Evolutionary conservation across 768 basidiomycete genomes (phyloP), one percentile per base, ranked within the genome.

Genomic region (Amanita subjunquillea): DNA sequence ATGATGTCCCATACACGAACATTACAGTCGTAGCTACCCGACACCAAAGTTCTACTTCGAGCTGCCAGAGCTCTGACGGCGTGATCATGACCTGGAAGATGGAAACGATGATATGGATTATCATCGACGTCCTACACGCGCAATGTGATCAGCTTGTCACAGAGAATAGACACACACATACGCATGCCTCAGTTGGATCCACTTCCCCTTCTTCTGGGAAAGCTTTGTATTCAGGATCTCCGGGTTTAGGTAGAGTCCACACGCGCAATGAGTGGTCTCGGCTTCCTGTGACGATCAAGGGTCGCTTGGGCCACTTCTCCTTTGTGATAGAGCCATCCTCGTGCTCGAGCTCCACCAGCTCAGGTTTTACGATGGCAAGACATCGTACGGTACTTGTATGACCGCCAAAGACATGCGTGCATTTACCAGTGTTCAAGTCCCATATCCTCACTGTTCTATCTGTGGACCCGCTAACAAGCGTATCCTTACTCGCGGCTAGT

Each of bases 371-470:
- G 57, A 99, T 95, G 38, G 94, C 88, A 6, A 99, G 74, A 69
- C 95, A 97, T 43, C 95, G 80, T 23, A 99, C 94, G 0, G 95
- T 99, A 62, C 88, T 91, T 25, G 91, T 96, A 67, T 99, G 95
- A 0, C 95, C 95, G 34, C 91, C 85, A 66, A 98, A 98, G 15
- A 91, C 82, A 67, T 97, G 95, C 3, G 87, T 91, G 64, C 92
- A 93, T 43, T 76, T 73, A 2, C 89, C 87, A 4, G 78, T 84
- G 36, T 77, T 67, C 34, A 95, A 72, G 61, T 94, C 84, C 93
- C 92, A 96, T 37, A 94, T 87, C 46, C 93, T 76, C 51, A 96
- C 90, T 0, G 91, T 94, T 27, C 93, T 82, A 69, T 96, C 93
- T 6, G 93, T 96, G 10, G 88, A 91, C 4, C 93, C 93, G 59